Conservation (phyloP, 805 yeast genomes). For the Candida nanaspora region DNA sequence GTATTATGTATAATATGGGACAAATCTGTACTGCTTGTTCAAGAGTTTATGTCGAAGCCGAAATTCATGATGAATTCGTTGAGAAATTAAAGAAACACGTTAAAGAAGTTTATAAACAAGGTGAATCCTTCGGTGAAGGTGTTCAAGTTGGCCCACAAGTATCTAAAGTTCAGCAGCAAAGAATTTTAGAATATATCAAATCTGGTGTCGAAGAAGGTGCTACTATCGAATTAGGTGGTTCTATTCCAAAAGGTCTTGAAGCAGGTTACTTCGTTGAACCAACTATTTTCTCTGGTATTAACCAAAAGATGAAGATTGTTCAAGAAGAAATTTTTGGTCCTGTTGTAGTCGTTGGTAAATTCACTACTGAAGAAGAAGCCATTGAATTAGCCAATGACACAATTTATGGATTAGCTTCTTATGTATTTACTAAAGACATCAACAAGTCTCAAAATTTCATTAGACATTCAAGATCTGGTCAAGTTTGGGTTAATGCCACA, state of each 20-base stretch:
- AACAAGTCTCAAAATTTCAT: conserved; percentile 73
- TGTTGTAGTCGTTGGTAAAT: conserved; percentile 77
- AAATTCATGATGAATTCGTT: conserved; percentile 71
- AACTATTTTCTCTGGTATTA: conserved; percentile 67
- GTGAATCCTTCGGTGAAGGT: conserved; percentile 76
- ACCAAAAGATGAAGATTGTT: conserved; percentile 60
- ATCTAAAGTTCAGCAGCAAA: conserved; percentile 69
- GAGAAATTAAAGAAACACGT: conserved; percentile 49
- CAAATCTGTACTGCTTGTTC: conserved; percentile 96
- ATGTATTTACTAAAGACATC: conserved; percentile 73
- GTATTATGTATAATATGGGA: conserved; percentile 91
- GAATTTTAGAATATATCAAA: conserved; percentile 70
- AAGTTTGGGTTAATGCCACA: conserved; percentile 86
- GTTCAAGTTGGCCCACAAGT: conserved; percentile 92
- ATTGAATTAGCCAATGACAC: conserved; percentile 73
- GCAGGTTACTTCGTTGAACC: conserved; percentile 63
- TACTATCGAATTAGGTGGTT: conserved; percentile 62
- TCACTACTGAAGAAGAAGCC: conserved; percentile 77
- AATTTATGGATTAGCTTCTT: conserved; percentile 84
- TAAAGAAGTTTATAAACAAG: conserved; percentile 49
- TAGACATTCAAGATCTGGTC: conserved; percentile 47
- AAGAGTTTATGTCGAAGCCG: conserved; percentile 81
- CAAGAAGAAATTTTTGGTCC: conserved; percentile 89
- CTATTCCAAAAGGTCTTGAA: conserved; percentile 32
- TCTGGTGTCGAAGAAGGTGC: conserved; percentile 83